Evolutionary conservation across 2,329 filamentous ascomycete genomes (phyloP).

Genomic region (Ophiostoma tasmaniense): DNA sequence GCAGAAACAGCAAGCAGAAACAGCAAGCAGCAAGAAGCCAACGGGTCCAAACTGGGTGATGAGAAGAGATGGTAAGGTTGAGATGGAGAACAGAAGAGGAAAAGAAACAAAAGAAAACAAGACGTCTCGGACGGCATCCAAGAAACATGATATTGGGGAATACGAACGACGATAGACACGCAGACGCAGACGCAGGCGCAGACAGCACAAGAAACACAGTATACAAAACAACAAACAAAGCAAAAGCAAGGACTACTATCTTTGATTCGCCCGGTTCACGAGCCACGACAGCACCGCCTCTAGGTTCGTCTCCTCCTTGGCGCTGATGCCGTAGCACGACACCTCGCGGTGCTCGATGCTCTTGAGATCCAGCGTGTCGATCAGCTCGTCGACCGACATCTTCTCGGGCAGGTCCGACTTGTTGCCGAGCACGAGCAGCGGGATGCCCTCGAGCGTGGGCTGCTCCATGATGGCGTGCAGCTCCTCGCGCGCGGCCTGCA

Average conservation of each 20-base stretch:
- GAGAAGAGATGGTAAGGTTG: neutral
- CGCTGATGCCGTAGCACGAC: constrained; percentile 97
- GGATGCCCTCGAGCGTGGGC: constrained; percentile 77
- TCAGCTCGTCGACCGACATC: constrained; percentile 87
- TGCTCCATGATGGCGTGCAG: constrained; percentile 83
- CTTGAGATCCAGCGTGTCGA: constrained; percentile 85
- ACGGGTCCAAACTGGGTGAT: neutral
- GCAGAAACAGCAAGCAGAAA: neutral
- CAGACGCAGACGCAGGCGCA: neutral
- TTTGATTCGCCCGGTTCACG: constrained; percentile 70
- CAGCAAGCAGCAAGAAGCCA: neutral
- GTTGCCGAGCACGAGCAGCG: constrained; percentile 88
- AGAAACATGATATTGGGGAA: neutral
- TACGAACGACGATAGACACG: neutral
- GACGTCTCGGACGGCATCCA: neutral
- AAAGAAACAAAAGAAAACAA: neutral
- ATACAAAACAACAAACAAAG: neutral
- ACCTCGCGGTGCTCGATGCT: constrained; percentile 86
- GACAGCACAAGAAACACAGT: neutral
- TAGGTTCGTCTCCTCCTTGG: constrained; percentile 97
- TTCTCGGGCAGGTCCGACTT: constrained; percentile 93
- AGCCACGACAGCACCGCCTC: constrained; percentile 96
- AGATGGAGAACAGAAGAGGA: constrained; percentile 5
- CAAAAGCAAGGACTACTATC: constrained; percentile 32
- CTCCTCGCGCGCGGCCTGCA: constrained; percentile 83